These are phyloP conservation scores for Immersiella caudata DNA, from an alignment of 495 filamentous ascomycete genomes.

Conservation along the genomic window DNA sequence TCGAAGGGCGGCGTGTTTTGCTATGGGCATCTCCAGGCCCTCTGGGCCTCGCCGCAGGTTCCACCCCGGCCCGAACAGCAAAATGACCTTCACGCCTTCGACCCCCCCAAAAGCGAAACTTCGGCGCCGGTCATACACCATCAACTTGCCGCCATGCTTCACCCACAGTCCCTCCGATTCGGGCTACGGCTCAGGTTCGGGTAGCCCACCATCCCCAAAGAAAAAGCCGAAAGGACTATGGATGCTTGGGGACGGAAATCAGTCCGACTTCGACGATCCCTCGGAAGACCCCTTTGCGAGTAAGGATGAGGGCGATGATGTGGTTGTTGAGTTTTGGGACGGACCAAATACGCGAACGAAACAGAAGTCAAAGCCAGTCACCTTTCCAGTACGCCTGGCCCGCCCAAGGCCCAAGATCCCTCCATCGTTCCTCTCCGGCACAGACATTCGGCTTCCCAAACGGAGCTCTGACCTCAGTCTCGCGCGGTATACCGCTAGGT, in stretches of 20 bases:
- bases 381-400: slow-evolving; percentile 24
- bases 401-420: slow-evolving; percentile 28
- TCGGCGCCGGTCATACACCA: slow-evolving; percentile 20
- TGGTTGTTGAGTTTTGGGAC: neutral
- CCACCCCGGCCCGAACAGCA: slow-evolving; percentile 18
- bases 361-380: slow-evolving; percentile 22
- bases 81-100: slow-evolving; percentile 17
- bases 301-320: neutral
- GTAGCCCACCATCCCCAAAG: slow-evolving; percentile 14
- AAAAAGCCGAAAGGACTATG: slow-evolving; percentile 10
- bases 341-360: neutral
- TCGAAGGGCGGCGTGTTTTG: neutral
- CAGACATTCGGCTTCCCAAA: slow-evolving; percentile 18
- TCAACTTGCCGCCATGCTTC: slow-evolving; percentile 19
- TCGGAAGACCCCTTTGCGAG: slow-evolving; percentile 14
- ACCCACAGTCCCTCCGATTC: slow-evolving; percentile 30
- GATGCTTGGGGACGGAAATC: slow-evolving; percentile 31
- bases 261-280: slow-evolving; percentile 23
- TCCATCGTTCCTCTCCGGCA: slow-evolving; percentile 24
- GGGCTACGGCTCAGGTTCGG: slow-evolving; percentile 31
- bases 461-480: slow-evolving; percentile 24
- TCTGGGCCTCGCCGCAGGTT: slow-evolving; percentile 12
- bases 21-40: slow-evolving; percentile 24
- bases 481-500: slow-evolving; percentile 8
- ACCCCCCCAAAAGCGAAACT: slow-evolving; percentile 4